A percentile compares a stretch with the other conserved stretches of the same genome.
These are phyloP conservation scores for Acacia melanoxylon DNA, from an alignment of 306 rosid species.

Conservation along the genomic window DNA sequence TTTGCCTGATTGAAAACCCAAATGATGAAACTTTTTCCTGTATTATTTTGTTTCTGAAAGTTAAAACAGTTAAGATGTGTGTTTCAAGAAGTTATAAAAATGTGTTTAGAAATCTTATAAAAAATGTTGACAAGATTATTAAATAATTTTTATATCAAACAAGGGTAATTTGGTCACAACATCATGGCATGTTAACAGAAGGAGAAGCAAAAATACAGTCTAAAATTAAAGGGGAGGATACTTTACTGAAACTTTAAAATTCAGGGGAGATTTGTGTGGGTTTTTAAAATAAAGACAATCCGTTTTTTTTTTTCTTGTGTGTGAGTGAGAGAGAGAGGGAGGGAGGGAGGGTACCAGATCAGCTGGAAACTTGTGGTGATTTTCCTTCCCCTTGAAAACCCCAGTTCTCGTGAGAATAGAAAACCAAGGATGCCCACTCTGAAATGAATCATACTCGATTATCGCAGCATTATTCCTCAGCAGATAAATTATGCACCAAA, in stretches of 20 bases:
- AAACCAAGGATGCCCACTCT: constrained; percentile 97
- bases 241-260: not conserved
- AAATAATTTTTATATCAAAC: too few species aligned
- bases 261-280: not conserved
- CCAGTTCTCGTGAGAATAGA: constrained; percentile 93
- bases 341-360: constrained; percentile 45
- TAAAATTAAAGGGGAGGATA: not conserved
- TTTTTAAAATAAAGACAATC: not conserved
- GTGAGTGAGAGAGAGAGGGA: not conserved
- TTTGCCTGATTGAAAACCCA: too few species aligned
- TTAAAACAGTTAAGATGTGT: not conserved
- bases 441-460: constrained; percentile 31
- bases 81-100: not conserved
- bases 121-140: too few species aligned
- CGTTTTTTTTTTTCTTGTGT: not conserved
- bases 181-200: not conserved
- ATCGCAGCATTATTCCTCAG: constrained; percentile 12
- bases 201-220: not conserved
- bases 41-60: too few species aligned
- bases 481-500: constrained; percentile 9
- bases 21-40: too few species aligned
- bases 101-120: too few species aligned
- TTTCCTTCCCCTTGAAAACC: constrained; percentile 83
- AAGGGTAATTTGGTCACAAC: not conserved
- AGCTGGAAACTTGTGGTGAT: constrained; percentile 56